Evolutionary conservation across 768 basidiomycete genomes (phyloP).

Genomic region (Trametes punicea): DNA sequence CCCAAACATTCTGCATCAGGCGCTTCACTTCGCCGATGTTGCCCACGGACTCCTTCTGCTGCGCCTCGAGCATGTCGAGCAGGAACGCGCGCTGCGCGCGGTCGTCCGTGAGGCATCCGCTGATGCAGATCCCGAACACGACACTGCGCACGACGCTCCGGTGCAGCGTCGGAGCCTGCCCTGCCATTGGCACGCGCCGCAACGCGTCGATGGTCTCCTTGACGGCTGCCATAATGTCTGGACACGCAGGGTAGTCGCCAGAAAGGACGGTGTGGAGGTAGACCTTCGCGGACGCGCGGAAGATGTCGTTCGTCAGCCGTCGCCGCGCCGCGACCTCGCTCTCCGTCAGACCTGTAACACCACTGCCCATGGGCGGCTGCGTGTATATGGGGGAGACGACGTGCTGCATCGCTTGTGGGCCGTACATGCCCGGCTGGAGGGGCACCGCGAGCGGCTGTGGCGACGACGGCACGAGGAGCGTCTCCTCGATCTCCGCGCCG

Average conservation of each 20-base stretch:
- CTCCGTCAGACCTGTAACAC: conserved; percentile 24
- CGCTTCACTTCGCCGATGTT: conserved; percentile 55
- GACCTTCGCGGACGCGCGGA: conserved; percentile 70
- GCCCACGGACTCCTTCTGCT: conserved; percentile 54
- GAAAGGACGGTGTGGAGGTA: conserved; percentile 78
- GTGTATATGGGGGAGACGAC: conserved; percentile 1
- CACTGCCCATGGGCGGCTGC: not conserved
- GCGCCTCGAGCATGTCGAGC: conserved; percentile 43
- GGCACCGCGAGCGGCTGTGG: conserved; percentile 27
- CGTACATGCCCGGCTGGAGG: conserved; percentile 17
- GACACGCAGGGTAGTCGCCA: conserved; percentile 63
- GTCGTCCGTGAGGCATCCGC: conserved; percentile 64
- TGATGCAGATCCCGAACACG: conserved; percentile 74
- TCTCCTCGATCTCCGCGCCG: conserved; percentile 49
- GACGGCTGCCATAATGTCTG: conserved; percentile 57
- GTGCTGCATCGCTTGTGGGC: conserved; percentile 17
- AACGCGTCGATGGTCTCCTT: conserved; percentile 51
- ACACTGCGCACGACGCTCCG: conserved; percentile 70
- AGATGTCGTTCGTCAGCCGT: conserved; percentile 44
- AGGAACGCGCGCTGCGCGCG: conserved; percentile 41
- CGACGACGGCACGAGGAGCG: conserved; percentile 35
- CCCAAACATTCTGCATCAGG: conserved; percentile 62
- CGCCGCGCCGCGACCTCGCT: conserved; percentile 31
- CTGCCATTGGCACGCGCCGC: conserved; percentile 33
- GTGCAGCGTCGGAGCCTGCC: conserved; percentile 30